Conservation (phyloP, 2,329 filamentous ascomycete genomes). For the Colletotrichum limetticola region DNA sequence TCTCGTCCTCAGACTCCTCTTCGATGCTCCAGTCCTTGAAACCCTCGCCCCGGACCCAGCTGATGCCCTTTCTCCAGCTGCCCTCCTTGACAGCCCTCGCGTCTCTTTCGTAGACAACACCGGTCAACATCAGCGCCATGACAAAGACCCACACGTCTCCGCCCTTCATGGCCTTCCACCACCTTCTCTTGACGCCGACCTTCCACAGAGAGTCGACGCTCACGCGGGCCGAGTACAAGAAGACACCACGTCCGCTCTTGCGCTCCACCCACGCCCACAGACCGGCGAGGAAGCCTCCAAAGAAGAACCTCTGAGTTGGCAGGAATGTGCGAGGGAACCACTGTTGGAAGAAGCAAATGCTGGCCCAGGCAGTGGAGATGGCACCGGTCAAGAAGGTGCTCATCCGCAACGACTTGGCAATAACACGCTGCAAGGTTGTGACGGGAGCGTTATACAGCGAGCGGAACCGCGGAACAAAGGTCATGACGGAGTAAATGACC, state of each 20-base stretch:
- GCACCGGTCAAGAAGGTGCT: slow-evolving; percentile 83
- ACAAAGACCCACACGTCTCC: slow-evolving; percentile 90
- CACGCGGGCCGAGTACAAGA: slow-evolving; percentile 82
- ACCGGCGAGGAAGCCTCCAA: slow-evolving; percentile 87
- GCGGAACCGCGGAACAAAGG: slow-evolving; percentile 74
- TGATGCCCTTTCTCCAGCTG: slow-evolving; percentile 76
- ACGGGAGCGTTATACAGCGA: slow-evolving; percentile 76
- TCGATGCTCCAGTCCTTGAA: slow-evolving; percentile 74
- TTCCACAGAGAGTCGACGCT: slow-evolving; percentile 90
- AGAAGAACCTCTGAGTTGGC: slow-evolving; percentile 87
- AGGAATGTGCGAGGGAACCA: slow-evolving; percentile 80
- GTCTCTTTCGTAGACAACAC: slow-evolving; percentile 79
- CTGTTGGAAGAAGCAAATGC: slow-evolving; percentile 88
- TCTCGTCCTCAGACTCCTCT: slow-evolving; percentile 59
- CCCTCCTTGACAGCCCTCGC: slow-evolving; percentile 74
- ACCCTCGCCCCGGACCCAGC: slow-evolving; percentile 80
- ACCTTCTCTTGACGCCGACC: slow-evolving; percentile 88
- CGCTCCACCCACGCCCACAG: slow-evolving; percentile 85
- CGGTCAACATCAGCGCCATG: slow-evolving; percentile 79
- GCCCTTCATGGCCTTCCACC: slow-evolving; percentile 85
- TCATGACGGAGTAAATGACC: slow-evolving; percentile 75
- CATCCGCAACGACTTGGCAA: slow-evolving; percentile 77
- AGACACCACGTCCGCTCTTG: slow-evolving; percentile 71
- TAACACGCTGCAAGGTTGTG: slow-evolving; percentile 71
- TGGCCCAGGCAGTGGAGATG: slow-evolving; percentile 89